A percentile compares a stretch with the other conserved stretches of the same genome.
These are phyloP conservation scores for Asterella californica DNA, from an alignment of 225 moss, liverwort and hornwort genomes.

Conservation along the genomic window DNA sequence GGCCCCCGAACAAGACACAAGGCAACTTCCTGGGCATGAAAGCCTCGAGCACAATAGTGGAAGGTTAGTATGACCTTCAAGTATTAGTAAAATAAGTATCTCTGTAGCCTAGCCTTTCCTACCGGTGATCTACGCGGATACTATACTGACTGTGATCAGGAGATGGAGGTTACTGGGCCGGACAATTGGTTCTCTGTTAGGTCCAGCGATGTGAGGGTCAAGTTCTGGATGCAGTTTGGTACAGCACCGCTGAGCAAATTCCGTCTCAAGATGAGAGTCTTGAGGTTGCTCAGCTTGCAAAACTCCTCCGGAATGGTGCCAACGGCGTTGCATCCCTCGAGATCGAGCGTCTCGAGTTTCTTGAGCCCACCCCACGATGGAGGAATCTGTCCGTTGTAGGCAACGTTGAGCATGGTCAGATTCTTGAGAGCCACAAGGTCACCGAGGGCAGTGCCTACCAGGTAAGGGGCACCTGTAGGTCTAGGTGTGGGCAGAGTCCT, in stretches of 20 bases:
- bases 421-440: conserved; percentile 10
- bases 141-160: not conserved
- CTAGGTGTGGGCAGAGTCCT: not conserved
- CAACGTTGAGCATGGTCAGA: not conserved
- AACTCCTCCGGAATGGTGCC: conserved; percentile 18
- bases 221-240: not conserved
- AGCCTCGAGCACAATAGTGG: too few relatives aligned
- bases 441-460: conserved; percentile 7
- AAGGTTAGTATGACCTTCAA: too few relatives aligned
- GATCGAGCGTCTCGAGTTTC: conserved; percentile 8
- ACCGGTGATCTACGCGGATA: too few relatives aligned
- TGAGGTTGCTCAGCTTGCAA: conserved; percentile 8
- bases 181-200: not conserved
- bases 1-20: too few relatives aligned
- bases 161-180: not conserved
- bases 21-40: too few relatives aligned
- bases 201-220: not conserved
- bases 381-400: conserved; percentile 20
- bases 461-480: not conserved
- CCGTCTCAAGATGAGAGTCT: conserved; percentile 4
- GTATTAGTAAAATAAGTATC: too few relatives aligned
- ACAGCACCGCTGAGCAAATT: conserved; percentile 10
- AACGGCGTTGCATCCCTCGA: conserved; percentile 24
- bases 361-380: conserved; percentile 17
- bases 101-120: too few relatives aligned